Evolutionary conservation across 2,329 filamentous ascomycete species (phyloP).

Genomic region (Xylariaceae sp.): DNA sequence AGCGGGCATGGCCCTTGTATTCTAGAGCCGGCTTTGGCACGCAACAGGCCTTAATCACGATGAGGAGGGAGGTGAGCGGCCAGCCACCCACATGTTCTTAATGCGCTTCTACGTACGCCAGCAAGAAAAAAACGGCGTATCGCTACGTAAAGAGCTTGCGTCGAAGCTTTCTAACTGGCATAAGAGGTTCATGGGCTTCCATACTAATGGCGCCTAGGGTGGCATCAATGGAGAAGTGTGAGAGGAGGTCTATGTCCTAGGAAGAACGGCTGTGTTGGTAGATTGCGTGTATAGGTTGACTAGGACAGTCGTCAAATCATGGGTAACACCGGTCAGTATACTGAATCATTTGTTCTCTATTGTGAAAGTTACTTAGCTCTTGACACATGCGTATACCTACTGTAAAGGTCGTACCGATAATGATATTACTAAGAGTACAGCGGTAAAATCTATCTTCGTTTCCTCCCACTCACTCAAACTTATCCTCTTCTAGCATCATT

Average conservation of each 20-base stretch:
- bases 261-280: slow-evolving; percentile 29
- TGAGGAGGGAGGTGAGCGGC: slow-evolving; percentile 28
- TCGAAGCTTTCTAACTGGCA: slow-evolving; percentile 36
- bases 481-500: no score
- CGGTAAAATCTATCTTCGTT: no score
- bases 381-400: no score
- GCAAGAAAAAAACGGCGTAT: slow-evolving; percentile 42
- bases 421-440: no score
- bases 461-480: no score
- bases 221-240: slow-evolving; percentile 34
- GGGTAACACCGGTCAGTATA: no score
- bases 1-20: slow-evolving; percentile 38
- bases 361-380: no score
- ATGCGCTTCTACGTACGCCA: slow-evolving; percentile 41
- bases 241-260: slow-evolving; percentile 32
- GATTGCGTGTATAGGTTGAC: not conserved
- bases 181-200: slow-evolving; percentile 35
- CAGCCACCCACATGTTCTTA: slow-evolving; percentile 42
- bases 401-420: no score
- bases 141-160: slow-evolving; percentile 39
- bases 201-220: slow-evolving; percentile 34
- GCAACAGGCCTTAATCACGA: slow-evolving; percentile 38
- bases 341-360: no score
- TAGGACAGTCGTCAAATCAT: not conserved
- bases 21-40: slow-evolving; percentile 42